A percentile compares a stretch with the other conserved stretches of the same genome.
These are phyloP conservation scores for Mycosphaerella sp. DNA, from an alignment of 2,329 filamentous ascomycete species.

Conservation along the genomic window DNA sequence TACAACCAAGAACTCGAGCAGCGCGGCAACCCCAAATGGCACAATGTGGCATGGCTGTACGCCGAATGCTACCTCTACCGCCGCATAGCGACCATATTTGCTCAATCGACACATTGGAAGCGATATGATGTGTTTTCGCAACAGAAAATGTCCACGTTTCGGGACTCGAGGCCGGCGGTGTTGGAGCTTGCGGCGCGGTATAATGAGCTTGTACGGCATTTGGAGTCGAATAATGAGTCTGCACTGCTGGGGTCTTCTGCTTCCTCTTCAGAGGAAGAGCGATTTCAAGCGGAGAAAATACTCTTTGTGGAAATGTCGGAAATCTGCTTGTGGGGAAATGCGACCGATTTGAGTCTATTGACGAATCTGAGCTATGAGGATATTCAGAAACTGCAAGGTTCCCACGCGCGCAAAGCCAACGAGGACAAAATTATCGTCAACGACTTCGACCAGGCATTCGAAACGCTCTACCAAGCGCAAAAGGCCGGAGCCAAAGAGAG, in stretches of 20 bases:
- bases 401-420: slow-evolving; percentile 73
- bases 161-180: slow-evolving; percentile 80
- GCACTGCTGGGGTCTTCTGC: slow-evolving; percentile 32
- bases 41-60: slow-evolving; percentile 80
- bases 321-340: slow-evolving; percentile 96
- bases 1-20: slow-evolving; percentile 83
- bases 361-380: slow-evolving; percentile 90
- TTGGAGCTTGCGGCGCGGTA: slow-evolving; percentile 76
- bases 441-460: slow-evolving; percentile 68
- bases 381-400: slow-evolving; percentile 91
- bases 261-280: slow-evolving; percentile 42
- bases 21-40: slow-evolving; percentile 70
- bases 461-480: slow-evolving; percentile 59
- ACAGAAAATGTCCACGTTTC: slow-evolving; percentile 89
- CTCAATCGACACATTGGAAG: slow-evolving; percentile 74
- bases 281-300: slow-evolving; percentile 64
- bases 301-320: slow-evolving; percentile 91
- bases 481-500: slow-evolving; percentile 57
- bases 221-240: slow-evolving; percentile 47
- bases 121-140: slow-evolving; percentile 80
- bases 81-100: slow-evolving; percentile 74
- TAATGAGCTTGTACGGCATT: slow-evolving; percentile 62
- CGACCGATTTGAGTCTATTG: slow-evolving; percentile 85
- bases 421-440: slow-evolving; percentile 92
- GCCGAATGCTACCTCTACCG: slow-evolving; percentile 91